A percentile compares a stretch with the other conserved stretches of the same genome.
phyloP scores from a whole-genome alignment of 2,329 filamentous ascomycete species.

The Paraphaeosphaeria minitans region DNA sequence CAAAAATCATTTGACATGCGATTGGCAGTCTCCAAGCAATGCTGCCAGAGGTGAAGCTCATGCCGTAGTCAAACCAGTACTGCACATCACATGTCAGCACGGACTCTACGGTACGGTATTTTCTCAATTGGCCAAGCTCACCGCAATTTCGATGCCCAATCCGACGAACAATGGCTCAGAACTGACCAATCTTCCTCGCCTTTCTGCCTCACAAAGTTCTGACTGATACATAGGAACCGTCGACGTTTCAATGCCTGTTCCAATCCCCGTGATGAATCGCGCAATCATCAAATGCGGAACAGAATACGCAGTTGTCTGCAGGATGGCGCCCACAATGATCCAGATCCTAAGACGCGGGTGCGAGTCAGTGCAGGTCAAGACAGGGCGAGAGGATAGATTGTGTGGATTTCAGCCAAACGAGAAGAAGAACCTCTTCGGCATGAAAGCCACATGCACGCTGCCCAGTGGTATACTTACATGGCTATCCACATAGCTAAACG shows the following conservation, averaged over 20 bases:
- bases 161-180: constrained; percentile 59
- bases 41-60: constrained; percentile 4
- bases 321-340: constrained; percentile 47
- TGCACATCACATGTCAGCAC: not conserved
- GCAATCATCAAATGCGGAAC: constrained; percentile 57
- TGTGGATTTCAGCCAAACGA: too few species aligned
- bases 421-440: too few species aligned
- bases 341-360: constrained; percentile 29
- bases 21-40: constrained; percentile 56
- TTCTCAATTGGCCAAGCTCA: constrained; percentile 41
- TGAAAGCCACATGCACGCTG: too few species aligned
- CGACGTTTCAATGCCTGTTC: constrained; percentile 60
- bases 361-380: too few species aligned
- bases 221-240: constrained; percentile 61
- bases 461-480: constrained; percentile 22
- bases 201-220: constrained; percentile 58
- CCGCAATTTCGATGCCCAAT: constrained; percentile 56
- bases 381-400: too few species aligned
- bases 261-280: constrained; percentile 57
- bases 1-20: constrained; percentile 53
- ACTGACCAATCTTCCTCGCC: constrained; percentile 64
- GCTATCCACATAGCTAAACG: constrained; percentile 50
- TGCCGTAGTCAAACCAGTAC: constrained; percentile 10
- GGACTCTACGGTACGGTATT: not conserved
- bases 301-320: constrained; percentile 44